Evolutionary conservation across 805 yeast species (phyloP).

Genomic region (Candida nemodendra): DNA sequence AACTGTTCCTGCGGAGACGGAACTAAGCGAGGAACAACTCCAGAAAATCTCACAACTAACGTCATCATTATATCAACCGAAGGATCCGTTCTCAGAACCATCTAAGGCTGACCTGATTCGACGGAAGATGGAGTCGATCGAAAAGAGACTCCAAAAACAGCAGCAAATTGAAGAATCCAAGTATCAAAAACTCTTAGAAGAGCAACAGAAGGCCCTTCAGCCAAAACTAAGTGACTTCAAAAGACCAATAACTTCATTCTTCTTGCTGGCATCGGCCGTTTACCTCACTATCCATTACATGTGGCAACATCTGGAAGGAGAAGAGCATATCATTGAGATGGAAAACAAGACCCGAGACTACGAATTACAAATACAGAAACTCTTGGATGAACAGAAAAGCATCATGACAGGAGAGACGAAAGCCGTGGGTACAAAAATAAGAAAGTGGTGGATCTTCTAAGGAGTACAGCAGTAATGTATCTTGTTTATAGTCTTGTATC

Average conservation of each 20-base stretch:
- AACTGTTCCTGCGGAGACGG: too few relatives aligned
- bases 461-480: too few relatives aligned
- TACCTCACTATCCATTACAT: constrained; percentile 32
- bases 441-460: constrained; percentile 18
- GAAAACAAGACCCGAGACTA: constrained; percentile 22
- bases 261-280: constrained; percentile 32
- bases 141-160: constrained; percentile 23
- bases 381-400: constrained; percentile 26
- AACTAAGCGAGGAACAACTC: constrained; percentile 12
- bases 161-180: constrained; percentile 21
- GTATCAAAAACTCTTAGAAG: constrained; percentile 15
- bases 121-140: constrained; percentile 26
- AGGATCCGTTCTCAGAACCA: constrained; percentile 28
- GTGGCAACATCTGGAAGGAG: constrained; percentile 34
- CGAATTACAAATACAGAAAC: constrained; percentile 27
- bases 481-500: background rate
- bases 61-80: constrained; percentile 28
- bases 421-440: too few relatives aligned
- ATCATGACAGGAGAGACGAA: constrained; percentile 7
- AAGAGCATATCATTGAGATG: constrained; percentile 25
- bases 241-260: constrained; percentile 32
- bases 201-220: constrained; percentile 21
- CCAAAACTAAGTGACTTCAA: constrained; percentile 34
- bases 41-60: constrained; percentile 19
- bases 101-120: constrained; percentile 32